Percentiles rank a stretch among this genome's conserved stretches.
phyloP scores from a whole-genome alignment of 768 basidiomycete genomes.

The Russula brevipes region DNA sequence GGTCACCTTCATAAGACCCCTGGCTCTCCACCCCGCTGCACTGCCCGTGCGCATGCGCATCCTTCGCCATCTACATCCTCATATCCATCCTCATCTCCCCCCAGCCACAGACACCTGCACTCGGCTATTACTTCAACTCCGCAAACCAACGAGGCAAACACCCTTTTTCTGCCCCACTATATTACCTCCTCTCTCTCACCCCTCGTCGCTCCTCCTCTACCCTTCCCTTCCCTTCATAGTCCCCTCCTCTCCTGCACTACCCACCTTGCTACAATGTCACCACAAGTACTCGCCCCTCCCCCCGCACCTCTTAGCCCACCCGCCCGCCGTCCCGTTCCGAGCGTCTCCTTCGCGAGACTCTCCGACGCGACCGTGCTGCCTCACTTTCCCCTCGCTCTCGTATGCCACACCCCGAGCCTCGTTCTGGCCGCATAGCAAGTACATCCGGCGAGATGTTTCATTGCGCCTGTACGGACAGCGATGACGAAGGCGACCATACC shows the following conservation, averaged over 20 bases:
- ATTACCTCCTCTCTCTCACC: constrained; percentile 15
- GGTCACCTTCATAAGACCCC: constrained; percentile 19
- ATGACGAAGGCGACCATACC: constrained; percentile 30
- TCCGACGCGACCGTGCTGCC: constrained; percentile 42
- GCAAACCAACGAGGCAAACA: constrained; percentile 23
- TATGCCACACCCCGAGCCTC: constrained; percentile 18
- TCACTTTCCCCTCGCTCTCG: constrained; percentile 26
- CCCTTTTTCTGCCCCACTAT: constrained; percentile 18
- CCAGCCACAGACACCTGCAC: constrained; percentile 3
- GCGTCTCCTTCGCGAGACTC: constrained; percentile 51
- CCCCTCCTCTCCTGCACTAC: constrained; percentile 29
- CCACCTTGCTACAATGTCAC: constrained; percentile 37
- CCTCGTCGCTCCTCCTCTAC: constrained; percentile 12
- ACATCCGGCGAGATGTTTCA: constrained; percentile 21
- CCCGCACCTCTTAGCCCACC: constrained; percentile 24
- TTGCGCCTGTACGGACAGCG: constrained; percentile 29
- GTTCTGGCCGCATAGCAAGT: constrained; percentile 14
- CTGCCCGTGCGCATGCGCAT: not conserved
- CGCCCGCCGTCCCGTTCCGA: constrained; percentile 50
- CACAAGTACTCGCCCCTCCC: constrained; percentile 31
- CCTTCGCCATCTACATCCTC: constrained; percentile 7
- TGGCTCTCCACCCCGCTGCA: not conserved
- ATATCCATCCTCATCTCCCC: constrained; percentile 11
- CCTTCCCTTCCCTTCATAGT: constrained; percentile 10
- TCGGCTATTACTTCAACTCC: constrained; percentile 21